These are phyloP conservation scores for Iris macrosiphon DNA, from an alignment of 106 monocot genomes.

Conservation along the genomic window DNA sequence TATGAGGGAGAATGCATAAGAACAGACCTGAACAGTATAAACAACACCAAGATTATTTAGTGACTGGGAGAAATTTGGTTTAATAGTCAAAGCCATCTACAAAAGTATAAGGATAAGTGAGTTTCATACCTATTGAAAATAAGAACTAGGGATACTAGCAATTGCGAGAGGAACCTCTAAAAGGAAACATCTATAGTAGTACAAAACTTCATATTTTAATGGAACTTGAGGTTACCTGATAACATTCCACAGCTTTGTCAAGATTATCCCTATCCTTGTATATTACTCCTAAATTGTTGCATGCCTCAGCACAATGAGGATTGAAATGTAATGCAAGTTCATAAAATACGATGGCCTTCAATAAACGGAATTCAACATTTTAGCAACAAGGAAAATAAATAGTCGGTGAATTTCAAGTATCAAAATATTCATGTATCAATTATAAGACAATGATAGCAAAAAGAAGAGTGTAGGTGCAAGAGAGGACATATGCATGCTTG, in stretches of 20 bases:
- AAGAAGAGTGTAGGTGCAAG: neutral
- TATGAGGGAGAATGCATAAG: neutral
- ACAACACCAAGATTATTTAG: constrained; percentile 99
- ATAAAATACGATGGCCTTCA: constrained; percentile 95
- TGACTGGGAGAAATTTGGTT: constrained; percentile 93
- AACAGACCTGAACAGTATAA: constrained; percentile 93
- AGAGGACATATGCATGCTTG: neutral
- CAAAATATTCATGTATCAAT: too few species aligned
- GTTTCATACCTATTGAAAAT: neutral
- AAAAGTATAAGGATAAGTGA: constrained; percentile 3
- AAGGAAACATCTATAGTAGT: neutral
- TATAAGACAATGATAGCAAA: neutral
- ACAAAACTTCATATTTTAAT: constrained; percentile 2
- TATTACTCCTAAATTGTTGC: constrained; percentile 99
- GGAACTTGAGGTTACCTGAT: constrained; percentile 55
- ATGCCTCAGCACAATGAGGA: constrained; percentile 96
- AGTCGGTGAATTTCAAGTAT: too few species aligned
- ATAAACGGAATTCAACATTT: constrained; percentile 9
- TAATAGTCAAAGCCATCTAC: constrained; percentile 93
- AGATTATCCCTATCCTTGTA: constrained; percentile 98
- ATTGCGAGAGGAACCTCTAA: neutral
- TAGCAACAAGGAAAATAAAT: constrained; percentile 1
- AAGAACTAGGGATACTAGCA: neutral
- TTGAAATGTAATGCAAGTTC: constrained; percentile 99
- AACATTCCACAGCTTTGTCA: constrained; percentile 99